These are phyloP conservation scores for Dysphania ambrosioides DNA, from an alignment of 148 eudicot genomes.

Conservation along the genomic window DNA sequence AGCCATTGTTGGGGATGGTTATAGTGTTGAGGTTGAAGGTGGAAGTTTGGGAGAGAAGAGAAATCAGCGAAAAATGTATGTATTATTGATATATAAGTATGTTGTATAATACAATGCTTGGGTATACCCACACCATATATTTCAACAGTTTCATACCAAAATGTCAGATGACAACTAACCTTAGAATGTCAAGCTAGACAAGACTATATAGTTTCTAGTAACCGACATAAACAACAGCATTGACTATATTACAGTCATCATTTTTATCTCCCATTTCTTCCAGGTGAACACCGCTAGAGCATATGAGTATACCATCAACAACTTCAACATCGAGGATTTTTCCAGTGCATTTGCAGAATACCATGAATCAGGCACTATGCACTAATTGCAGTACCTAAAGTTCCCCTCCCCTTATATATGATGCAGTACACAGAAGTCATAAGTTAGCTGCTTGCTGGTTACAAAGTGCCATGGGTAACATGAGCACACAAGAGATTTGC, in stretches of 20 bases:
- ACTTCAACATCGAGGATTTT: conserved; percentile 72
- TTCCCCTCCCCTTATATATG: too few species aligned
- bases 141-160: not conserved
- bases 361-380: not conserved
- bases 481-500: too few species aligned
- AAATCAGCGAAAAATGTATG: too few species aligned
- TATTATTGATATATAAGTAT: too few species aligned
- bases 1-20: too few species aligned
- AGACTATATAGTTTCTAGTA: conserved; percentile 34
- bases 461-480: too few species aligned
- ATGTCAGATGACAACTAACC: conserved; percentile 9
- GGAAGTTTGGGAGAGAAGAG: too few species aligned
- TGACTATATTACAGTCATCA: conserved; percentile 90
- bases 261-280: conserved; percentile 99
- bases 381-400: too few species aligned
- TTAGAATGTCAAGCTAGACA: not conserved
- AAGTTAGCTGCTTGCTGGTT: not conserved
- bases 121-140: too few species aligned
- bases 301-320: conserved; percentile 89
- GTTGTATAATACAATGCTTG: too few species aligned
- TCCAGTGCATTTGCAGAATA: conserved; percentile 48
- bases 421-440: too few species aligned
- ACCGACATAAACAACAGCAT: conserved; percentile 97
- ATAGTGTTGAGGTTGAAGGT: too few species aligned
- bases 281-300: conserved; percentile 95